Conservation (phyloP, 2,329 filamentous ascomycete genomes). For the Cercospora zeina region DNA sequence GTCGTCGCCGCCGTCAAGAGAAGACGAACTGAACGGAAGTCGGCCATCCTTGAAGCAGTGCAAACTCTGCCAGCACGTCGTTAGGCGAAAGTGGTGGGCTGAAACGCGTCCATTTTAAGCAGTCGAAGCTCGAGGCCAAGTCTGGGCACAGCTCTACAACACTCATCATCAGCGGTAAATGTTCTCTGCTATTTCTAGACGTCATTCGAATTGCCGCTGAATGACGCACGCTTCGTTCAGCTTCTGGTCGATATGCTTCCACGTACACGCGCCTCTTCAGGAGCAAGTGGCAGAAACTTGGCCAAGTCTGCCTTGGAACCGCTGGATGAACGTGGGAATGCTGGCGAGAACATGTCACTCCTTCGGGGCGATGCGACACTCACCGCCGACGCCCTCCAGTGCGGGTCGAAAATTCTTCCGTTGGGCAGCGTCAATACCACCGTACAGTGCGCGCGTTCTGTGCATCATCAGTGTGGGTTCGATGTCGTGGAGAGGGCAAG, state of each 20-base stretch:
- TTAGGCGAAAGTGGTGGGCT: background rate
- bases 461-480: background rate
- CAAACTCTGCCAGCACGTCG: background rate
- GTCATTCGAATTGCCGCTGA: background rate
- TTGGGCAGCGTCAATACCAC: background rate
- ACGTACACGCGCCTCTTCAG: background rate
- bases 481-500: background rate
- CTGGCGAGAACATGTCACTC: background rate
- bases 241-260: background rate
- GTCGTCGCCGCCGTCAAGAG: background rate
- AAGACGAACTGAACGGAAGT: background rate
- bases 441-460: background rate
- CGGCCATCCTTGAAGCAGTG: background rate
- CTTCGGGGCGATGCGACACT: background rate
- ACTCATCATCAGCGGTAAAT: background rate
- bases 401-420: background rate
- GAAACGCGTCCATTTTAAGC: background rate
- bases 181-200: background rate
- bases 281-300: background rate
- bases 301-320: background rate
- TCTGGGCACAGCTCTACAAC: background rate
- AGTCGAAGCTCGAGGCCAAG: background rate
- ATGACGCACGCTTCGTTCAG: background rate
- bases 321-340: background rate
- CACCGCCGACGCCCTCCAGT: background rate